Percentiles rank a stretch among this genome's conserved stretches.
Evolutionary conservation across 106 monocot genomes (phyloP).

Genomic region (Agapanthus africanus): DNA sequence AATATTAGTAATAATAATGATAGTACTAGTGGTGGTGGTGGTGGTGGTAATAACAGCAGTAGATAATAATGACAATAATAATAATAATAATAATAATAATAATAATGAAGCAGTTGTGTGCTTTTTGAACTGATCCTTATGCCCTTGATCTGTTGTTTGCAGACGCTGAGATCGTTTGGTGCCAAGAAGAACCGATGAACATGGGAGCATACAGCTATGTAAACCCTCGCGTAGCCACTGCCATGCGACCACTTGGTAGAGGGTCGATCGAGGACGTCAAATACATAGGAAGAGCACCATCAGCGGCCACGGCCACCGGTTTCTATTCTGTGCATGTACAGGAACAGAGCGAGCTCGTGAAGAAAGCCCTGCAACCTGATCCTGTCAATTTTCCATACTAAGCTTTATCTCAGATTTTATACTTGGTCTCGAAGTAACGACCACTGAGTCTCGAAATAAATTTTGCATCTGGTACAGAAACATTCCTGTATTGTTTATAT

Average conservation of each 20-base stretch:
- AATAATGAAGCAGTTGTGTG: no score
- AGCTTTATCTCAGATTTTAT: background rate
- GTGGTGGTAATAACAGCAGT: no score
- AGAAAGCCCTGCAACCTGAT: slow-evolving; percentile 43
- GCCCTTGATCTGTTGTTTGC: no score
- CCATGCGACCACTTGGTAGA: slow-evolving; percentile 51
- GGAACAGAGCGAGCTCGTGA: slow-evolving; percentile 60
- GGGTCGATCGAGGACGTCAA: slow-evolving; percentile 65
- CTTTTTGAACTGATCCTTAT: no score
- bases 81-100: no score
- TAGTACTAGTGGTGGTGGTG: no score
- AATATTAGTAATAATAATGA: no score
- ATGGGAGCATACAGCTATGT: slow-evolving; percentile 85
- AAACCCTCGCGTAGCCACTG: slow-evolving; percentile 42
- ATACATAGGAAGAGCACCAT: slow-evolving; percentile 64
- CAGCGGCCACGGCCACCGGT: slow-evolving; percentile 77
- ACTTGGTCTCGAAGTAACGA: no score
- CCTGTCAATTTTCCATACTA: slow-evolving; percentile 25
- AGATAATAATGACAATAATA: no score
- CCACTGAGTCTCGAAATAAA: no score
- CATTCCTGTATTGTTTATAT: no score
- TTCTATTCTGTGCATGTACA: slow-evolving; percentile 61
- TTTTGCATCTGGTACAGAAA: no score
- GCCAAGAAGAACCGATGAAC: slow-evolving; percentile 98
- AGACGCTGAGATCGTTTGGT: slow-evolving; percentile 98